Conservation (phyloP, 2,329 filamentous ascomycete species). For the Sporothrix dimorphospora region DNA sequence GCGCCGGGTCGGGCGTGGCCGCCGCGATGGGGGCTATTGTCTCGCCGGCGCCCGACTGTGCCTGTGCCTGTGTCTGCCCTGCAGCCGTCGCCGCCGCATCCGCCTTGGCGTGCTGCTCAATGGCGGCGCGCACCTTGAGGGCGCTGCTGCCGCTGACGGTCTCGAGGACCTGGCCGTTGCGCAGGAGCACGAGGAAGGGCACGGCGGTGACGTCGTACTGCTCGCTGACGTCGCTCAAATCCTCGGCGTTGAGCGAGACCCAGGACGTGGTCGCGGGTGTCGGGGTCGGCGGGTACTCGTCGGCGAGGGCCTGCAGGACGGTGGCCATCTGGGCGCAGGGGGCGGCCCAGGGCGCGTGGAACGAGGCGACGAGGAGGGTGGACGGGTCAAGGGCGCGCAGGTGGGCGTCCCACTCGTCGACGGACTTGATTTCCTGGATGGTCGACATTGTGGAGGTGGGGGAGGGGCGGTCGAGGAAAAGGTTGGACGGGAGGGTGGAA, state of each 20-base stretch:
- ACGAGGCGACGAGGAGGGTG: slow-evolving; percentile 83
- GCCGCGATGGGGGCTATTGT: slow-evolving; percentile 37
- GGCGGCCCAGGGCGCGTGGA: slow-evolving; percentile 95
- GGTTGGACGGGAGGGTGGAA: not conserved
- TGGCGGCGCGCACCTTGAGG: slow-evolving; percentile 77
- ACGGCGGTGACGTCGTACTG: slow-evolving; percentile 93
- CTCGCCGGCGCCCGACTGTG: slow-evolving; percentile 41
- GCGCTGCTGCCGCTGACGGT: slow-evolving; percentile 90
- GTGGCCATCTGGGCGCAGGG: slow-evolving; percentile 93
- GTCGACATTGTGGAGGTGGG: slow-evolving; percentile 63
- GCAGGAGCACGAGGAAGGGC: slow-evolving; percentile 84
- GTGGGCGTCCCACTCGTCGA: slow-evolving; percentile 72
- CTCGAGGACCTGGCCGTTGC: slow-evolving; percentile 75
- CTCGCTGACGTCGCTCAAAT: slow-evolving; percentile 89
- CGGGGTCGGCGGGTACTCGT: slow-evolving; percentile 70
- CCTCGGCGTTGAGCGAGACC: slow-evolving; percentile 91
- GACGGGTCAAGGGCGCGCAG: slow-evolving; percentile 67
- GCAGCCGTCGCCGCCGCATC: slow-evolving; percentile 39
- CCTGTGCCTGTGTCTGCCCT: slow-evolving; percentile 44
- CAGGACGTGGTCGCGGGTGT: slow-evolving; percentile 66
- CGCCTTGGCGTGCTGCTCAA: slow-evolving; percentile 71
- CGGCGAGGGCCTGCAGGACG: slow-evolving; percentile 82
- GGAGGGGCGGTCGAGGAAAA: not conserved
- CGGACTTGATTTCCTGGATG: slow-evolving; percentile 75
- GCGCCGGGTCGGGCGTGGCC: slow-evolving; percentile 52